Evolutionary conservation across 768 basidiomycete species (phyloP), one percentile per base, ranked within the genome.

Genomic region (Harrya chromipes): DNA sequence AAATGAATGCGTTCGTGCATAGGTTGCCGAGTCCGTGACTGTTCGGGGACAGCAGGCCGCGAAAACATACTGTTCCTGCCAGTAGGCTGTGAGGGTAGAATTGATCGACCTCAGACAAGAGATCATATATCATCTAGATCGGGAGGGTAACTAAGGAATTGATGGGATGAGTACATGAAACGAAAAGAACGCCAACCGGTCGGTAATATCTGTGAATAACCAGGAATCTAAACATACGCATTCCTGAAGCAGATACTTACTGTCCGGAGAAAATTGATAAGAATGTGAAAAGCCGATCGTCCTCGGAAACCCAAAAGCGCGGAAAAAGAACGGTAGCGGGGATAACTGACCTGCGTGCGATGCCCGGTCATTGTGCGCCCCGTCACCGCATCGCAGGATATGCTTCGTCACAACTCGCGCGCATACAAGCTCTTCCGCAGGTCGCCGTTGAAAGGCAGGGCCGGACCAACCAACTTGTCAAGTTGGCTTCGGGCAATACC

Each of bases 281-380:
- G n/a, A n/a, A n/a, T n/a, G n/a, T n/a, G n/a, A n/a, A n/a, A n/a
- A n/a, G n/a, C n/a, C 11, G 4, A 23, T 20, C 41, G 38, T 19
- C 40, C 23, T 8, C 2, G 31, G 35, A n/a, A 21, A 8, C 2
- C 17, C 19, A 40, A 39, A n/a, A 29, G 9, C 36, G 6, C 13
- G 4, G 24, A 45, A 8, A 2, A 6, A 11, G 3, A 6, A 19
- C 1, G 20, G 17, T n/a, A 40, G 17, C 49, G 58, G 58, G 13
- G 45, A 45, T 33, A 1, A 40, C 42, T 40, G 50, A 42, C 59
- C 58, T 49, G 23, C 45, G 51, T 60, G 58, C 27, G 54, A 56
- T 16, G 24, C 35, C 7, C 7, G 35, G 23, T 14, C 19, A 2
- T n/a, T 23, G n/a, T 24, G 20, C 20, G 23, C 19, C 14, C 19